Conservation (phyloP, 331 rosid species). For the Acacia concinna region DNA sequence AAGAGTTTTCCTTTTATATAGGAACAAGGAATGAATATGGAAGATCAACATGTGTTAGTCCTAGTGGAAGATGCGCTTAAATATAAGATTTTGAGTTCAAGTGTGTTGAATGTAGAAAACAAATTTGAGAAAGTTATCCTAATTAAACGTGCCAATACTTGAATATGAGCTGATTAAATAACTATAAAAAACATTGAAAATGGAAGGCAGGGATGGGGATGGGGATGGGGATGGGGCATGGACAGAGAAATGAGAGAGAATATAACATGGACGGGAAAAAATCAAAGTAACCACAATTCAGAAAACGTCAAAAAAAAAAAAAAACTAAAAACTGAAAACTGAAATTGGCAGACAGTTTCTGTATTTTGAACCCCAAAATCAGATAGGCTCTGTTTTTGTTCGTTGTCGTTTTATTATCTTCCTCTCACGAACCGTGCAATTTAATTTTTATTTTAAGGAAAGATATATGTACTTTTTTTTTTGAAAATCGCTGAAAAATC, state of each 20-base stretch:
- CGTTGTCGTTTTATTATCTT: neutral
- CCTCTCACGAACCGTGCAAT: too few relatives aligned
- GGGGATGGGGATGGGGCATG: neutral
- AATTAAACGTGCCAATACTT: too few relatives aligned
- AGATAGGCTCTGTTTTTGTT: neutral
- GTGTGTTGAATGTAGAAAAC: too few relatives aligned
- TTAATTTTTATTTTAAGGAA: too few relatives aligned
- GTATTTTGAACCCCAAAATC: neutral
- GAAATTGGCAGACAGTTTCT: neutral
- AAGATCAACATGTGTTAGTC: too few relatives aligned
- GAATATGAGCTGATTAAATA: too few relatives aligned
- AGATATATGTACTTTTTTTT: neutral
- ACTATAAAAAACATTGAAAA: neutral
- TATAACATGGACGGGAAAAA: neutral
- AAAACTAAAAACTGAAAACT: neutral
- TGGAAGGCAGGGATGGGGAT: too few relatives aligned
- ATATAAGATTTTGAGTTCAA: too few relatives aligned
- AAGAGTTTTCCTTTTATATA: neutral
- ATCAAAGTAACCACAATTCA: neutral
- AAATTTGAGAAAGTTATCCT: too few relatives aligned
- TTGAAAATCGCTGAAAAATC: too few relatives aligned
- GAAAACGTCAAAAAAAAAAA: neutral
- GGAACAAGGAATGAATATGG: too few relatives aligned
- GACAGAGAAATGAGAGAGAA: neutral
- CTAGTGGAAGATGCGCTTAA: too few relatives aligned